Base-by-base conservation (phyloP, 805 yeast species). In the Ogataea kodamae region DNA sequence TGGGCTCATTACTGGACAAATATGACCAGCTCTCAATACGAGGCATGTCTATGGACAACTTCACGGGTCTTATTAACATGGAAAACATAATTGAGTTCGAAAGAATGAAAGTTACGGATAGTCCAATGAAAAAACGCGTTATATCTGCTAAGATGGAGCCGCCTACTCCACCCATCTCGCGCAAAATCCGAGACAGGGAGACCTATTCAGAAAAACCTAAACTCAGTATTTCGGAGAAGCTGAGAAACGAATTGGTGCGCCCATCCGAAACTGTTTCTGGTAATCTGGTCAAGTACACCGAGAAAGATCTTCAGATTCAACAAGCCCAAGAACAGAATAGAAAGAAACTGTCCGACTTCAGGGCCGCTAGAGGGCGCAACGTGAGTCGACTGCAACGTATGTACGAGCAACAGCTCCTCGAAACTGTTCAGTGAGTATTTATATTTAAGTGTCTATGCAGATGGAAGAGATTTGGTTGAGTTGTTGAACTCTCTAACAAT, bases 401-500 rank as follows among this genome's bases (percentile, higher is more conserved):
- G 38, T 74, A 67, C 40, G 80, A 74, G 47, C 74, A 72, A 40
- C 57, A 74, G 35, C 38, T 54, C 6, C 27, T 57, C 40, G 34
- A 23, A 5, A 24, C 21, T 15, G 4, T 31, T n/a, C n/a, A n/a
- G 12, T 39, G 28, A 32, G 9, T 6, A 25, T 10, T 11, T 18
- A 19, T 11, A 15, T 24, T 23, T 30, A 23, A 22, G 15, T 47
- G 39, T 28, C 18, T 45, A 45, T 35, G 57, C 56, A 14, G 55
- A 40, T 21, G 57, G 53, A 18, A 54, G 30, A 11, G 48, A 22
- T 24, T 52, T 55, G 10, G 34, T 49, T 33, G 69, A 59, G 52
- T 76, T 69, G 14, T 70, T 69, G 54, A 85, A 90, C 45, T 88
- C 96, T 43, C 95, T 72, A 10, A 92, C 88, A 5, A 80, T 70